Evolutionary conservation across 1,284 basidiomycete species (phyloP), one percentile per base, ranked within the genome.

Genomic region (Taiwanofungus camphoratus): DNA sequence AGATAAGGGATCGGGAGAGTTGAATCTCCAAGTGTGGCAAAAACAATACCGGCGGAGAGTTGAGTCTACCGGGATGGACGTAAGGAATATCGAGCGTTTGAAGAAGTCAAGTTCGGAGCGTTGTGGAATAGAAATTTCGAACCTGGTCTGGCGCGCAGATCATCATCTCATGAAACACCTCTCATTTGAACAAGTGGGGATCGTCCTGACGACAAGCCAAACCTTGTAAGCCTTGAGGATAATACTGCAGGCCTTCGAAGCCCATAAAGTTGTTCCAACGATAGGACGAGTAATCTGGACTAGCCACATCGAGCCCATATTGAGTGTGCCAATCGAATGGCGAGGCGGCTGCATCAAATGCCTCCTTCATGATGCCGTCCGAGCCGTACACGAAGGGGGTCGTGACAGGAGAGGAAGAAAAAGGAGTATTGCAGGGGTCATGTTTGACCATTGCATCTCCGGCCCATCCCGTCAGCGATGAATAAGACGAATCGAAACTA

Each of bases 401-500:
- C 31, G 11, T 1, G 9, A 8, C 7, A 33, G 11, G 31, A 9
- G 18, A 33, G 31, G 31, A 33, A 33, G 49, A 39, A 16, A 46
- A 36, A 24, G 45, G 31, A 4, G 39, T 30, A 32, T 47, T 36
- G 45, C 48, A 37, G 44, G 48, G 30, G 52, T 44, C 21, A 24
- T 43, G 42, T 40, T 55, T 54, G 19, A 48, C 39, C 12, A 45
- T 45, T 16, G 48, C 49, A 27, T 57, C 56, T 41, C 57, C 58
- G 19, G 56, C 57, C 61, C 61, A 63, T 22, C 54, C 55, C 19
- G 55, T 56, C 32, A 60, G 52, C n/a, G 61, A 58, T 22, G 61
- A 61, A 39, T 61, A 63, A 3, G 54, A 53, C 22, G 59, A 58
- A 34, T 52, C 50, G 23, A 46, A 48, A 9, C 47, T 44, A 35